Evolutionary conservation across 495 filamentous ascomycete genomes (phyloP), one percentile per base, ranked within the genome.

Genomic region (Margaritispora aquatica): DNA sequence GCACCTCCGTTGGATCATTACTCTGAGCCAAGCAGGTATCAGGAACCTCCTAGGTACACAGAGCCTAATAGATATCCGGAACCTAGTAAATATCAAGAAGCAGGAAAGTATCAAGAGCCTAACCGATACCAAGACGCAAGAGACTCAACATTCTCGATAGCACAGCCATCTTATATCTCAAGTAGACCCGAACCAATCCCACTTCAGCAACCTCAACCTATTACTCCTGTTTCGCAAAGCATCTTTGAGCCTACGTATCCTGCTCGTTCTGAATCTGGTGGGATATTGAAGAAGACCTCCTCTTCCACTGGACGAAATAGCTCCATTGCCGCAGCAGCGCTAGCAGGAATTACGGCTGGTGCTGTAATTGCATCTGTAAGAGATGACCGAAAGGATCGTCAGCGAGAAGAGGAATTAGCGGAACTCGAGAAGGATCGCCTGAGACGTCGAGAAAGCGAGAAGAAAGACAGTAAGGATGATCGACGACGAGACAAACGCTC

Each of bases 161-260:
- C 48, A 29, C 24, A 52, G 20, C 52, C 52, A 21, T 36, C 60
- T n/a, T 55, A 49, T 23, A 26, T 56, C 19, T 58, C 53, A 13
- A 31, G 54, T 21, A 63, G 77, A 22, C 75, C 79, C 17, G 77
- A 73, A 4, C 71, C 75, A 21, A 77, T 84, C 46, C 80, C 80
- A 10, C 71, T 85, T 4, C 81, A 82, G 56, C 79, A 83, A 54
- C 82, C 82, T 38, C 80, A 82, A 61, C 82, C 82, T 26, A 69
- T 80, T 29, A 74, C 76, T 1, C 80, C 80, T 4, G 79, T 85
- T 27, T 83, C 80, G 23, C 74, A 80, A 61, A 70, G 75, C 2
- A 70, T 85, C 2, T 85, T 81, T 62, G 75, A 75, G 55, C 68
- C 71, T 8, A 60, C 66, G 9, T 75, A 74, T 38, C 66, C 60